A percentile compares a stretch with the other conserved stretches of the same genome.
phyloP scores from a whole-genome alignment of 2,329 filamentous ascomycete genomes.

The Cadophora luteo-olivacea region DNA sequence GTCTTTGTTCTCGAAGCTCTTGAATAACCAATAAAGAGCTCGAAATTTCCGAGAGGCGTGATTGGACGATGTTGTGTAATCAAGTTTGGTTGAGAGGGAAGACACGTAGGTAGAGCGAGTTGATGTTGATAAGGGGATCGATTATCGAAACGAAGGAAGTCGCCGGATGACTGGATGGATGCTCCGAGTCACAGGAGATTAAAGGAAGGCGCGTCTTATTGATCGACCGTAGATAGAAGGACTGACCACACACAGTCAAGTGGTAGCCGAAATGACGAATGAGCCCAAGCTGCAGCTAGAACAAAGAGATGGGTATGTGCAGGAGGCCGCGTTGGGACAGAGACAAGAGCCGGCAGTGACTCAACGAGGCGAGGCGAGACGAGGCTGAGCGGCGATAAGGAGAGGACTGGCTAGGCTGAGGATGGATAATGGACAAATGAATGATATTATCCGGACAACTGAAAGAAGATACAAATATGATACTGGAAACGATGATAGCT shows the following conservation, averaged over 20 bases:
- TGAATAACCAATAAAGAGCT: constrained; percentile 16
- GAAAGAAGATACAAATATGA: constrained; percentile 14
- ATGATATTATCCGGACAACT: constrained; percentile 34
- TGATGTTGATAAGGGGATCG: constrained; percentile 26
- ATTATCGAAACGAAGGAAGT: constrained; percentile 35
- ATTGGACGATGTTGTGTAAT: constrained; percentile 14
- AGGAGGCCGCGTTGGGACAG: constrained; percentile 21
- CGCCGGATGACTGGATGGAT: constrained; percentile 35
- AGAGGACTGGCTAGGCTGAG: constrained; percentile 16
- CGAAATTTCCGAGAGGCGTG: background rate
- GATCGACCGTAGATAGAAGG: constrained; percentile 21
- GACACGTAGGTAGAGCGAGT: constrained; percentile 22
- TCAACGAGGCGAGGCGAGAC: constrained; percentile 26
- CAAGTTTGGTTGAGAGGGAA: constrained; percentile 9
- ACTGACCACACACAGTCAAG: constrained; percentile 37
- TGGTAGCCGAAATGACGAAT: constrained; percentile 31
- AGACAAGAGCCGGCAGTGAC: constrained; percentile 31
- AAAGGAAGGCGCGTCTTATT: constrained; percentile 15
- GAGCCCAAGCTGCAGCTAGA: constrained; percentile 5
- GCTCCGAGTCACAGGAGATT: constrained; percentile 27
- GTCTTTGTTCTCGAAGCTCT: constrained; percentile 23
- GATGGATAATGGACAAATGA: constrained; percentile 34
- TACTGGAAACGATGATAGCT: constrained; percentile 13
- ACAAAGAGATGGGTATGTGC: constrained; percentile 29
- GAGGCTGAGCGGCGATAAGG: constrained; percentile 31